These are phyloP conservation scores for Nitzschia sp. DNA, from an alignment of 108 stramenopile genomes.

Conservation along the genomic window DNA sequence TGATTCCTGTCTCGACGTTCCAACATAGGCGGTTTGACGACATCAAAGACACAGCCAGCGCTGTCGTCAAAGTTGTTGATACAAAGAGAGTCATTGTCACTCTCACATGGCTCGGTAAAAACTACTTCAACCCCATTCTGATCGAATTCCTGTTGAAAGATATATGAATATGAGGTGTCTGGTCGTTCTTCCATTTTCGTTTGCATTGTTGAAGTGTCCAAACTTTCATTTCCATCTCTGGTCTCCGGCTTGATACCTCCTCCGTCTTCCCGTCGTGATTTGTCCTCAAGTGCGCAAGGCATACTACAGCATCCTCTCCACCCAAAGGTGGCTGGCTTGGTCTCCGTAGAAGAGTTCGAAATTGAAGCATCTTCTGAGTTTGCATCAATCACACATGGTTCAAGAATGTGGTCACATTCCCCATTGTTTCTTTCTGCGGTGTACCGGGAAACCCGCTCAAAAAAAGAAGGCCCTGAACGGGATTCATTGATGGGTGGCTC, in stretches of 20 bases:
- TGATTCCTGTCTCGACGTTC: no score
- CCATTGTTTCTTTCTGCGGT: neutral
- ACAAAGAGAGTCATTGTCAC: no score
- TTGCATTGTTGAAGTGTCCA: no score
- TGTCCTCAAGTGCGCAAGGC: neutral
- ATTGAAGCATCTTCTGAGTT: neutral
- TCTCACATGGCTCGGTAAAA: no score
- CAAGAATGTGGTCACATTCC: neutral
- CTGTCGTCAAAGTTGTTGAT: no score
- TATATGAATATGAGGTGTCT: no score
- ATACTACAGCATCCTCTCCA: neutral
- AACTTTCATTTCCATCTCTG: no score
- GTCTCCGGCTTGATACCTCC: neutral
- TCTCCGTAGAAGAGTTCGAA: neutral
- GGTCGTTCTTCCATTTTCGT: no score
- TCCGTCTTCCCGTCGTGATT: neutral
- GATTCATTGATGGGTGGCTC: neutral
- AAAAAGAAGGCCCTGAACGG: neutral
- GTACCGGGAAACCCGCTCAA: neutral
- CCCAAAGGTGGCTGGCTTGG: neutral
- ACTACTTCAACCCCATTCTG: no score
- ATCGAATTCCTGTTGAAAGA: no score
- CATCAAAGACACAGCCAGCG: no score
- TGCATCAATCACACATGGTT: neutral
- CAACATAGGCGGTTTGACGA: no score